Base-by-base conservation (phyloP, 495 filamentous ascomycete genomes). In the Chaetomium fimeti region DNA sequence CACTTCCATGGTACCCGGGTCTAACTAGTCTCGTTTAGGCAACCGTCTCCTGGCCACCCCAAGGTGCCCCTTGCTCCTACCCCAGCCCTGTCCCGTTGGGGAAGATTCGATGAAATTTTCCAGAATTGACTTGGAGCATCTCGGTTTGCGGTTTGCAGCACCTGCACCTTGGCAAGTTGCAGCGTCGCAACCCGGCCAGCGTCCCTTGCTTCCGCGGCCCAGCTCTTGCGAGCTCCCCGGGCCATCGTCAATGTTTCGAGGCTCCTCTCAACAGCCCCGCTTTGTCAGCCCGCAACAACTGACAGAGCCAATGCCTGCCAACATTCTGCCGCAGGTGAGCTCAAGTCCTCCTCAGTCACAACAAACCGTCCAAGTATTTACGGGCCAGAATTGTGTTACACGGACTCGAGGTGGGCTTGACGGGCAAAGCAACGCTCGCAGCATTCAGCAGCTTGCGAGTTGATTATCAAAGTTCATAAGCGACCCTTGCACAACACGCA, bases 91-190 rank as follows among this genome's bases (percentile, higher is more conserved):
- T 49, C 45, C 20, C 15, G 45, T n/a, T 24, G n/a, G 20, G n/a
- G 45, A 49, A 49, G 45, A 20, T 49, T 49, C 45, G 45, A 49
- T 49, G 18, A 49, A 43, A 49, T 20, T 49, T 49, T 49, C 45
- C 45, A 49, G 45, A 55, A 32, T 32, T 36, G 3, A 15, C 8
- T n/a, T 56, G 32, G 32, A 36, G 36, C 22, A 22, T 45, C 22
- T 56, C 53, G 18, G 16, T 12, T 20, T 56, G 27, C 53, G 18
- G 16, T 12, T 20, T 56, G 27, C 28, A 52, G 24, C 48, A 18
- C 43, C 16, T 47, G 16, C 18, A 8, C 43, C 43, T 47, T 47
- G 40, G 13, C 40, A 43, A 43, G 38, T 24, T 49, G 16, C 45
- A 49, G 45, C 20, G 45, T 49, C 6, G 45, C 45, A 49, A 9